Evolutionary conservation across 1,284 basidiomycete species (phyloP).

Genomic region (Boletus sp.): DNA sequence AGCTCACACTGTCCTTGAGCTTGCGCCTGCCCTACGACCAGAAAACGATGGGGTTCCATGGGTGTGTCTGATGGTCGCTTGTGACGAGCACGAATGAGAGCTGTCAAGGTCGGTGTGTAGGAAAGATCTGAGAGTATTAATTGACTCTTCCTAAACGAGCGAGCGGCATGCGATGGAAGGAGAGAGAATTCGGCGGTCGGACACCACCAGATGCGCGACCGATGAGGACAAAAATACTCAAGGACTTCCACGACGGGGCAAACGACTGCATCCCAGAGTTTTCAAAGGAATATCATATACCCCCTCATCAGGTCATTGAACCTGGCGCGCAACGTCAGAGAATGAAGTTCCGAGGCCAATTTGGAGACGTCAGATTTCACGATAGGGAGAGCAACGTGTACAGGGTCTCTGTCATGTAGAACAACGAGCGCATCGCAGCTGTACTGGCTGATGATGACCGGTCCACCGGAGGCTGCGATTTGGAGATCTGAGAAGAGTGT

Average conservation of each 20-base stretch:
- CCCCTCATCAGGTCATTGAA: neutral
- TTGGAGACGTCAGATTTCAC: neutral
- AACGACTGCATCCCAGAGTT: neutral
- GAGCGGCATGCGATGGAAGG: conserved; percentile 24
- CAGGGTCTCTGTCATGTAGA: neutral
- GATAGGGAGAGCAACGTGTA: neutral
- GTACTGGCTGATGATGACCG: neutral
- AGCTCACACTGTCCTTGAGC: neutral
- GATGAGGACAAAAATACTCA: neutral
- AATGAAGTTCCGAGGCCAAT: neutral
- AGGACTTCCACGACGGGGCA: neutral
- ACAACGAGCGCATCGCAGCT: conserved; percentile 16
- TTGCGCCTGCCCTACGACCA: neutral
- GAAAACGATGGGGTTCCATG: neutral
- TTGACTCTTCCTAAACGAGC: conserved; percentile 7
- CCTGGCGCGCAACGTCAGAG: neutral
- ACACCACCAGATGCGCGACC: conserved; percentile 39
- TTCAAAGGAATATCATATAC: neutral
- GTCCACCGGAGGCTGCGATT: neutral
- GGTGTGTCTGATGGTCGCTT: neutral
- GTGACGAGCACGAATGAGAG: conserved; percentile 14
- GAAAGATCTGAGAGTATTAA: conserved; percentile 28
- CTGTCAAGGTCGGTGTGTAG: conserved; percentile 31
- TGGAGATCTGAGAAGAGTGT: neutral
- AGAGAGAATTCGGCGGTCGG: conserved; percentile 30